Percentiles rank a stretch among this genome's conserved stretches.
Evolutionary conservation across 129 eudicot genomes (phyloP).

Genomic region (Artemisia argyi): DNA sequence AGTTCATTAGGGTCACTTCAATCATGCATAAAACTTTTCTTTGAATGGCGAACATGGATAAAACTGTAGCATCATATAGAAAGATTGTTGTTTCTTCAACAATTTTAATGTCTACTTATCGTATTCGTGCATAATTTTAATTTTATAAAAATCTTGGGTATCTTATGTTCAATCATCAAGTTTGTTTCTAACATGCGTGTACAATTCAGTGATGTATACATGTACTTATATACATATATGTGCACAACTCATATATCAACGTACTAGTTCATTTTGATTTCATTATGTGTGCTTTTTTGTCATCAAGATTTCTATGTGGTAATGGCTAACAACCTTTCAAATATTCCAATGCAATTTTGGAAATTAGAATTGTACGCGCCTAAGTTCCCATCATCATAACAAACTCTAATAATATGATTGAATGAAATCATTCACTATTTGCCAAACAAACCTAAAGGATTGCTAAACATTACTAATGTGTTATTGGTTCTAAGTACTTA

Average conservation of each 20-base stretch:
- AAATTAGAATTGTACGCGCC: conserved; percentile 28
- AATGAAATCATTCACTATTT: conserved; percentile 26
- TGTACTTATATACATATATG: not conserved
- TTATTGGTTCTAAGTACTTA: conserved; percentile 4
- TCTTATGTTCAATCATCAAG: not conserved
- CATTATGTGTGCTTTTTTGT: conserved; percentile 20
- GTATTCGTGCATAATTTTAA: not conserved
- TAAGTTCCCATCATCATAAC: conserved; percentile 39
- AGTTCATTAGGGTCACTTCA: not conserved
- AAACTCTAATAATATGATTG: conserved; percentile 38
- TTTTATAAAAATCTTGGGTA: not conserved
- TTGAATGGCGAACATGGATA: not conserved
- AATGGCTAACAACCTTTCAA: conserved; percentile 33
- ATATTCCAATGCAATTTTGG: conserved; percentile 29
- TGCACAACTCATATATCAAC: not conserved
- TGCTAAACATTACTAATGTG: conserved; percentile 22
- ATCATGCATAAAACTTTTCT: not conserved
- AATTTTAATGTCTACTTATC: not conserved
- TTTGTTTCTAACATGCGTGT: not conserved
- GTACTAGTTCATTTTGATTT: conserved; percentile 11
- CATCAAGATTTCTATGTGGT: conserved; percentile 24
- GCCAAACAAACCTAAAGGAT: conserved; percentile 39
- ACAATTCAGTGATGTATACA: not conserved
- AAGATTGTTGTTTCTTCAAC: not conserved
- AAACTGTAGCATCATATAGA: not conserved